Conservation (phyloP, 768 basidiomycete genomes). For the Peribolospora baueri region DNA sequence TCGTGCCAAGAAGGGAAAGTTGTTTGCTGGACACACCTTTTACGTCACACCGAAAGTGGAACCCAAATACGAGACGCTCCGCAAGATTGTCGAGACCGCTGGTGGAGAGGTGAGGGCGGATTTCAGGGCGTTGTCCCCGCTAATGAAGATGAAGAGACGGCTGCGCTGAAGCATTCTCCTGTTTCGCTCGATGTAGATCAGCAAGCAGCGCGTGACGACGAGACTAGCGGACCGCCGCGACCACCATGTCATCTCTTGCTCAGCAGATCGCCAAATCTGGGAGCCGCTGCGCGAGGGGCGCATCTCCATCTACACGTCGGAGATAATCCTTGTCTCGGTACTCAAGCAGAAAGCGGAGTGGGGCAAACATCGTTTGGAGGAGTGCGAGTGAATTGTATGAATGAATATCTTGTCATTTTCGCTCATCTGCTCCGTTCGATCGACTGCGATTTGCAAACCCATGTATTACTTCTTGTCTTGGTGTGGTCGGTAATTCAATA, state of each 20-base stretch:
- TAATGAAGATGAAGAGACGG: not conserved
- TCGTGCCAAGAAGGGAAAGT: slow-evolving; percentile 34
- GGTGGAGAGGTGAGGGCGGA: slow-evolving; percentile 40
- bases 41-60: slow-evolving; percentile 46
- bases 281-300: slow-evolving; percentile 30
- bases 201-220: not conserved
- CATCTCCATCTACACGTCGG: slow-evolving; percentile 39
- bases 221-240: not conserved
- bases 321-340: slow-evolving; percentile 39
- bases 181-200: slow-evolving; percentile 26
- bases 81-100: slow-evolving; percentile 40
- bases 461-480: slow-evolving; percentile 1
- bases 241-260: slow-evolving; percentile 40
- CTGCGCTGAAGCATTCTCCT: too few species aligned
- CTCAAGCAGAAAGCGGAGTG: slow-evolving; percentile 44
- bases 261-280: slow-evolving; percentile 43
- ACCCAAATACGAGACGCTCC: slow-evolving; percentile 32
- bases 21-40: slow-evolving; percentile 43
- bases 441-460: too few species aligned
- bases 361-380: not conserved
- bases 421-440: too few species aligned
- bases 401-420: too few species aligned
- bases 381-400: too few species aligned
- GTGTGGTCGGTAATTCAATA: slow-evolving; percentile 1
- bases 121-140: not conserved